Conservation (phyloP, 148 eudicot species). For the Chenopodium suecicum region DNA sequence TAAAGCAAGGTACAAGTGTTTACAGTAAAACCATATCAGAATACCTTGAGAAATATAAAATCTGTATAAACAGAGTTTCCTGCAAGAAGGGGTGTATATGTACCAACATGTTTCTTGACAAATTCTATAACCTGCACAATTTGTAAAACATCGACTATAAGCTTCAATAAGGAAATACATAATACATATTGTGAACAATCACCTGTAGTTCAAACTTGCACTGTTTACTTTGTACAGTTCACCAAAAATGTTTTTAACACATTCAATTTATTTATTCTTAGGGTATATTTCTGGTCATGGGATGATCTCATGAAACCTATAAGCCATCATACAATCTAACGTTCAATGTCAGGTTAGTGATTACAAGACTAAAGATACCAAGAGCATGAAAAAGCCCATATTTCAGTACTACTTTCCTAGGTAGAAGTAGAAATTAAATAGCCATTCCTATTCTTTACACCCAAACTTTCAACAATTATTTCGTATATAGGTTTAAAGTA, state of each 20-base stretch:
- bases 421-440: too few species aligned
- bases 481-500: background rate
- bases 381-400: background rate
- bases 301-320: background rate
- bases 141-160: background rate
- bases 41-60: slow-evolving; percentile 70
- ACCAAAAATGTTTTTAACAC: background rate
- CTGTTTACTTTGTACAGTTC: background rate
- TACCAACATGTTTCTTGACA: slow-evolving; percentile 60
- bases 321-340: background rate
- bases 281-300: background rate
- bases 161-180: background rate
- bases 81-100: slow-evolving; percentile 62
- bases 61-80: slow-evolving; percentile 81
- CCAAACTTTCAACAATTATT: background rate
- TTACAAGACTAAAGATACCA: background rate
- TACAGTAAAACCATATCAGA: background rate
- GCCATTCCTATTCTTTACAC: background rate
- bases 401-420: too few species aligned
- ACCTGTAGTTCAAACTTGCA: background rate
- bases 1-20: background rate
- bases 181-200: background rate
- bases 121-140: slow-evolving; percentile 66
- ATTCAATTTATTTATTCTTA: background rate
- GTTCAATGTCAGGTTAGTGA: background rate